These are phyloP conservation scores for Moniliella sp. DNA, from an alignment of 1,284 basidiomycete genomes.

Conservation along the genomic window DNA sequence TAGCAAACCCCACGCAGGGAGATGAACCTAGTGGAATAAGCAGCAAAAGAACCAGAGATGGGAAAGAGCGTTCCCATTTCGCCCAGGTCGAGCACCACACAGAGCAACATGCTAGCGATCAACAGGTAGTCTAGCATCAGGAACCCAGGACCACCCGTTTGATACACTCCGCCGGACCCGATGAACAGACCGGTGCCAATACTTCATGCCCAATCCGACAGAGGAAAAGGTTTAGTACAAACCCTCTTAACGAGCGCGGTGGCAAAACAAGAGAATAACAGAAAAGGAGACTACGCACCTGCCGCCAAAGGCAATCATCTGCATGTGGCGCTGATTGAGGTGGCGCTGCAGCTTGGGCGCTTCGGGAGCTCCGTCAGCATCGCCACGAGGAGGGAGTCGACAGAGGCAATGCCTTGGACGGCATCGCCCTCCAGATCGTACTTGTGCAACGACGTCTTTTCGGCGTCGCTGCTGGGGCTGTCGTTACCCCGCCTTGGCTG, in stretches of 20 bases:
- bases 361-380: background rate
- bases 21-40: background rate
- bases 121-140: slow-evolving; percentile 30
- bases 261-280: too few relatives aligned
- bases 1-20: slow-evolving; percentile 13
- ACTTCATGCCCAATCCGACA: too few relatives aligned
- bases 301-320: slow-evolving; percentile 40
- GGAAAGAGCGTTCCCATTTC: background rate
- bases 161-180: slow-evolving; percentile 37
- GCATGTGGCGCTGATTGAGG: background rate
- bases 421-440: too few relatives aligned
- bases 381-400: background rate
- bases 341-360: background rate
- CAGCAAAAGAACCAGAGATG: background rate
- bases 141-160: slow-evolving; percentile 38
- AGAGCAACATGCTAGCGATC: slow-evolving; percentile 31
- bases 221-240: too few relatives aligned
- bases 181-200: slow-evolving; percentile 38
- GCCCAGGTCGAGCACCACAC: slow-evolving; percentile 16
- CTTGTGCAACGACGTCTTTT: too few relatives aligned
- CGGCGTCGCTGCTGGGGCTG: too few relatives aligned
- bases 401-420: too few relatives aligned
- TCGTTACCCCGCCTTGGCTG: too few relatives aligned
- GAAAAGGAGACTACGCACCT: too few relatives aligned
- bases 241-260: too few relatives aligned